Conservation (phyloP, 768 basidiomycete species). For the Calocera cornea region DNA sequence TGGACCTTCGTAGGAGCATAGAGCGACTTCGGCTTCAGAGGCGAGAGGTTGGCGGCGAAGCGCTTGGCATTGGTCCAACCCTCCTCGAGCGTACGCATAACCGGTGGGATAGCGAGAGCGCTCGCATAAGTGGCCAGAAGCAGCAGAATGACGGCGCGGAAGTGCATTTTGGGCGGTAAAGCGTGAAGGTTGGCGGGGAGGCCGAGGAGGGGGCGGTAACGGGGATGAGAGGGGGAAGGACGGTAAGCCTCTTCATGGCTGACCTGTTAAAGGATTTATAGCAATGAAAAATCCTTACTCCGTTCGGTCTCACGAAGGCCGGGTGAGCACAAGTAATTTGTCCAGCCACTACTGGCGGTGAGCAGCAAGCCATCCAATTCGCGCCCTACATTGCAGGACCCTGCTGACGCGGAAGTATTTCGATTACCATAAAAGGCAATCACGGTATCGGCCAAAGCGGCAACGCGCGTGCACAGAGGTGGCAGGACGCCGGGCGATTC, state of each 20-base stretch:
- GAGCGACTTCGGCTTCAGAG: conserved; percentile 2
- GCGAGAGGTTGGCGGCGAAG: background rate
- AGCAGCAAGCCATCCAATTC: background rate
- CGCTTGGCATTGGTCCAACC: conserved; percentile 3
- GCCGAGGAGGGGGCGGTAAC: background rate
- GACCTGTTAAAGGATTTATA: background rate
- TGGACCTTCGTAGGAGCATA: background rate
- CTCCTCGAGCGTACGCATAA: background rate
- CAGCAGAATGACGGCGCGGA: background rate
- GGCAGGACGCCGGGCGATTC: background rate
- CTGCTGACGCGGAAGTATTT: conserved; percentile 1
- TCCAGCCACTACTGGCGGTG: background rate
- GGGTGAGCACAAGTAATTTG: background rate
- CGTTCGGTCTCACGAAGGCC: background rate
- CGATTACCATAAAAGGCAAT: background rate
- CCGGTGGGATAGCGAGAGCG: background rate
- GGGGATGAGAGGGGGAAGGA: background rate
- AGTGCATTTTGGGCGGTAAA: background rate
- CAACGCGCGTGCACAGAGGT: background rate
- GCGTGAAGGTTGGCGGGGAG: background rate
- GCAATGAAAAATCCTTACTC: background rate
- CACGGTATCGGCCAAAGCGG: background rate
- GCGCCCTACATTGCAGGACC: background rate
- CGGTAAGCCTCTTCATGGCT: background rate
- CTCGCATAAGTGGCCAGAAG: background rate